Base-by-base conservation (phyloP, 257 asterid species). In the Gardenia jasminoides region DNA sequence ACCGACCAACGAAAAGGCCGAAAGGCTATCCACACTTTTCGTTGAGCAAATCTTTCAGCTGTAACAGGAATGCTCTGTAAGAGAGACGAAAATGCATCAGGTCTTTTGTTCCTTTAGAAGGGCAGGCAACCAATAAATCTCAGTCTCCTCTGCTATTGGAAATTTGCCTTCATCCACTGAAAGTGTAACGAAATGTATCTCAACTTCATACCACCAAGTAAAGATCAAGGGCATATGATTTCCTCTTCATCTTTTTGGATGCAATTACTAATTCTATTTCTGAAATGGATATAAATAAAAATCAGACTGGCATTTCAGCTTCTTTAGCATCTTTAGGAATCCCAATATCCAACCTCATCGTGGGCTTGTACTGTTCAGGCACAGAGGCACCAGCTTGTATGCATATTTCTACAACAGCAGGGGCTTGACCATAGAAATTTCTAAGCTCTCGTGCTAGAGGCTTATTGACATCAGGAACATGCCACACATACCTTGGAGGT, bases 281-380 rank as follows among this genome's bases (percentile, higher is more conserved):
- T 43, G 71, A 76, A 43, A 26, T 76, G 61, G 33, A 43, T 43
- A 33, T 48, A 22, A 78, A n/a, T 54, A 41, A 50, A 31, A n/a
- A 70, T 90, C 89, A 95, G 78, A 93, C 98, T 31, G 82, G 97
- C 97, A 95, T 95, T 87, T 93, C 99, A 8, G 98, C 98, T 85
- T 95, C 99, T 82, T 80, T 87, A 79, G 86, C 92, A 84, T 81
- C 70, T 44, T 72, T 59, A 22, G 98, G 99, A 80, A 95, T 92
- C 67, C 98, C 98, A 48, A 95, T 90, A 81, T 95, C 98, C 87
- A 93, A 83, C 87, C 98, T 90, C 98, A 95, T 95, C 7, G 99
- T 93, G 9, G 98, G 81, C 79, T 86, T 91, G 85, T 95, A 91
- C 70, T 86, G 90, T 88, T 93, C 96, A 0, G 98, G 99, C 82